Conservation (phyloP, 805 yeast genomes). For the Helenozyma rhizophorensis region DNA sequence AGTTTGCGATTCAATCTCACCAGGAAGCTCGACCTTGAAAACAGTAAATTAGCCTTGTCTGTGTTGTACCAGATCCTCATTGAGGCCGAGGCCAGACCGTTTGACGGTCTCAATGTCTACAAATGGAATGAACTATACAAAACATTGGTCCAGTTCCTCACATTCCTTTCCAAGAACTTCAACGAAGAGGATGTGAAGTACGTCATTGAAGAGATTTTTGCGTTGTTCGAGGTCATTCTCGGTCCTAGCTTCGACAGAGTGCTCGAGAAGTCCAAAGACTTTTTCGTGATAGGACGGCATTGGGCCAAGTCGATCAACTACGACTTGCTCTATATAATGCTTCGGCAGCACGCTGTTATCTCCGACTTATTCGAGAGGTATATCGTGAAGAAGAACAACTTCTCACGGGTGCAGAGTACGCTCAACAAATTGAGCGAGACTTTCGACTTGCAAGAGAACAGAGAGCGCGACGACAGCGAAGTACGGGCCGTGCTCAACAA, state of each 20-base stretch:
- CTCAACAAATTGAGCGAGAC: constrained; percentile 12
- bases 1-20: constrained; percentile 34
- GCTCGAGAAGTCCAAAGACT: constrained; percentile 12
- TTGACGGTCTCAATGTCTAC: constrained; percentile 19
- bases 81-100: constrained; percentile 14
- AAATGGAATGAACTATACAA: constrained; percentile 33
- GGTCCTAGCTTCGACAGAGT: constrained; percentile 16
- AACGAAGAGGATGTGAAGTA: constrained; percentile 16
- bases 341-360: constrained; percentile 22
- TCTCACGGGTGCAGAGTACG: constrained; percentile 10
- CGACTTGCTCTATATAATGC: constrained; percentile 27
- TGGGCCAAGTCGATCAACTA: constrained; percentile 22
- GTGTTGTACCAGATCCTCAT: constrained; percentile 23
- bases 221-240: constrained; percentile 12
- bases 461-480: constrained; percentile 8
- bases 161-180: constrained; percentile 17
- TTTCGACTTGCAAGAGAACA: constrained; percentile 17
- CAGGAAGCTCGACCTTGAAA: constrained; percentile 28
- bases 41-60: constrained; percentile 24
- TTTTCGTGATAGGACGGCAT: constrained; percentile 16
- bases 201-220: constrained; percentile 14
- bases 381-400: constrained; percentile 10
- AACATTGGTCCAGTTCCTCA: constrained; percentile 26
- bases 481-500: constrained; percentile 9
- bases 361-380: constrained; percentile 14